A percentile compares a stretch with the other conserved stretches of the same genome.
These are phyloP conservation scores for Kuraishia ogatae DNA, from an alignment of 805 yeast genomes.

Conservation along the genomic window DNA sequence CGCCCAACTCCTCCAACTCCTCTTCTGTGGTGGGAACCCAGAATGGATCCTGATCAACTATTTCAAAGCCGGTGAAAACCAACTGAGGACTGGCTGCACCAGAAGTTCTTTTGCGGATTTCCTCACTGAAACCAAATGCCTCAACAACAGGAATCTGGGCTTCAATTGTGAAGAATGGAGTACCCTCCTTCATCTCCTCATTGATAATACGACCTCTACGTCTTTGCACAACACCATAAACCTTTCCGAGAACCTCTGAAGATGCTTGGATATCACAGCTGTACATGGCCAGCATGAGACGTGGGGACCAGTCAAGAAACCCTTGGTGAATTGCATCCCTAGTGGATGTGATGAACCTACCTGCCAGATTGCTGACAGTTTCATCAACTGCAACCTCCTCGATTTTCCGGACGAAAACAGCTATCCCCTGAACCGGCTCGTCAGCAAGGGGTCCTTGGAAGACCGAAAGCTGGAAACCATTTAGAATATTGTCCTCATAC, in stretches of 20 bases:
- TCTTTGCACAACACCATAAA: conserved; percentile 86
- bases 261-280: conserved; percentile 93
- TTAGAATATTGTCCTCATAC: conserved; percentile 56
- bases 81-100: conserved; percentile 98
- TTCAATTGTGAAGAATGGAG: conserved; percentile 84
- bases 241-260: conserved; percentile 90
- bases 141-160: conserved; percentile 90
- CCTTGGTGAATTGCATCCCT: conserved; percentile 66
- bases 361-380: conserved; percentile 39
- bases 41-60: conserved; percentile 88
- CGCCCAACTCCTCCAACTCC: conserved; percentile 90
- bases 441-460: conserved; percentile 82
- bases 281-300: conserved; percentile 88
- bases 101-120: conserved; percentile 83
- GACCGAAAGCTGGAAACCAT: conserved; percentile 80
- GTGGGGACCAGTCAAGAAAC: conserved; percentile 76
- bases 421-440: conserved; percentile 82
- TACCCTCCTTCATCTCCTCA: conserved; percentile 97
- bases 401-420: conserved; percentile 39
- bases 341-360: conserved; percentile 65
- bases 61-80: conserved; percentile 81
- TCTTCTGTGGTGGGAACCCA: conserved; percentile 99
- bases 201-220: conserved; percentile 78
- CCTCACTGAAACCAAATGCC: conserved; percentile 95
- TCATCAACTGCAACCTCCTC: conserved; percentile 18